phyloP scores from a whole-genome alignment of 257 asterid genomes.

The Solanum rostratum region DNA sequence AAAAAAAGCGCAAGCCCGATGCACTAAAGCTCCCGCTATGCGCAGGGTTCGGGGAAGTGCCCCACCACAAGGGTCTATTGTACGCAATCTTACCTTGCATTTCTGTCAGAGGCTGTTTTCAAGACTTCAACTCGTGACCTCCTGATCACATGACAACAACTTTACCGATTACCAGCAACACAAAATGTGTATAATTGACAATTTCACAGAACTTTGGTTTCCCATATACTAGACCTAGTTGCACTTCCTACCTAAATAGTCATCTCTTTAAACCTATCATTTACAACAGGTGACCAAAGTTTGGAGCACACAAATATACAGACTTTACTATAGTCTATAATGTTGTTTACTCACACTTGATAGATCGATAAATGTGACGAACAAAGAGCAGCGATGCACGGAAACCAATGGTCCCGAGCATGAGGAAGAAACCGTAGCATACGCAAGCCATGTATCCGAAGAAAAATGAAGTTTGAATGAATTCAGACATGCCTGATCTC shows the following conservation, averaged over 20 bases:
- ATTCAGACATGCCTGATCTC: slow-evolving; percentile 11
- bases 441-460: slow-evolving; percentile 23
- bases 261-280: neutral
- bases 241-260: neutral
- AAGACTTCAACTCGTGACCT: too few species aligned
- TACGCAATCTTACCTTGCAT: too few species aligned
- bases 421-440: slow-evolving; percentile 21
- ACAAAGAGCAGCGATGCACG: slow-evolving; percentile 9
- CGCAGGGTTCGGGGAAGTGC: too few species aligned
- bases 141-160: too few species aligned
- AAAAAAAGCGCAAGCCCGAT: too few species aligned
- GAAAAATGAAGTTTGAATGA: slow-evolving; percentile 25
- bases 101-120: too few species aligned
- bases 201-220: neutral
- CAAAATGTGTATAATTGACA: neutral
- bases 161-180: too few species aligned
- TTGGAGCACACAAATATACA: neutral
- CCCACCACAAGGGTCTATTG: too few species aligned
- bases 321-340: neutral
- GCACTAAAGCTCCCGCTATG: too few species aligned
- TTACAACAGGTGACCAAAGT: neutral
- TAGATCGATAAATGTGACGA: slow-evolving; percentile 8
- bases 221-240: neutral
- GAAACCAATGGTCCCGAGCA: slow-evolving; percentile 19
- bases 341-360: slow-evolving; percentile 17